These are phyloP conservation scores for Leptodermis oblonga DNA, from an alignment of 257 asterid genomes.

Conservation along the genomic window DNA sequence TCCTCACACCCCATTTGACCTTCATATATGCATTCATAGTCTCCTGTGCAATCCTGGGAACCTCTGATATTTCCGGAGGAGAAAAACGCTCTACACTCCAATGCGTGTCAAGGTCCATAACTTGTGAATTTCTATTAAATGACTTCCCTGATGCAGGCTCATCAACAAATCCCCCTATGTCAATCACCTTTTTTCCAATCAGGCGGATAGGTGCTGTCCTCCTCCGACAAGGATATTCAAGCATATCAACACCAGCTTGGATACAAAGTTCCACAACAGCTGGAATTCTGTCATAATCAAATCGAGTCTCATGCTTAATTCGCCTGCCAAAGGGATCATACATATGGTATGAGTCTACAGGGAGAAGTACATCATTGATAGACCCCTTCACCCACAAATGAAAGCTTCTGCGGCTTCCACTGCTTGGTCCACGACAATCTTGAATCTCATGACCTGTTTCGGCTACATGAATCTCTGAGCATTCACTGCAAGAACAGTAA, in stretches of 20 bases:
- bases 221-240: conserved; percentile 80
- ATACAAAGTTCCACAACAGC: conserved; percentile 93
- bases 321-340: conserved; percentile 80
- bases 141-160: conserved; percentile 42
- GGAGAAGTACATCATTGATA: conserved; percentile 67
- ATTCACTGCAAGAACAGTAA: conserved; percentile 52
- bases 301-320: conserved; percentile 82
- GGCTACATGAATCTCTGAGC: conserved; percentile 81
- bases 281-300: conserved; percentile 70
- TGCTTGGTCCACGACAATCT: conserved; percentile 63
- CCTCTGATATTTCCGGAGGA: conserved; percentile 41
- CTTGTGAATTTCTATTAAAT: conserved; percentile 27
- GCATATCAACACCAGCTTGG: conserved; percentile 91
- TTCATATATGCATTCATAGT: conserved; percentile 61
- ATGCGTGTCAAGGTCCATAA: conserved; percentile 61
- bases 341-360: conserved; percentile 87
- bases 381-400: conserved; percentile 92
- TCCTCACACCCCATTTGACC: conserved; percentile 67
- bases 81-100: conserved; percentile 59
- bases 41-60: conserved; percentile 56
- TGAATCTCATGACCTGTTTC: conserved; percentile 63
- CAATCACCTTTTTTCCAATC: conserved; percentile 74
- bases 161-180: conserved; percentile 58
- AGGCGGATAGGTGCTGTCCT: conserved; percentile 76
- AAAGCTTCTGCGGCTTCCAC: conserved; percentile 55